Evolutionary conservation across 352 stramenopile species (phyloP), one percentile per base, ranked within the genome.

Genomic region (Detonula confervacea): DNA sequence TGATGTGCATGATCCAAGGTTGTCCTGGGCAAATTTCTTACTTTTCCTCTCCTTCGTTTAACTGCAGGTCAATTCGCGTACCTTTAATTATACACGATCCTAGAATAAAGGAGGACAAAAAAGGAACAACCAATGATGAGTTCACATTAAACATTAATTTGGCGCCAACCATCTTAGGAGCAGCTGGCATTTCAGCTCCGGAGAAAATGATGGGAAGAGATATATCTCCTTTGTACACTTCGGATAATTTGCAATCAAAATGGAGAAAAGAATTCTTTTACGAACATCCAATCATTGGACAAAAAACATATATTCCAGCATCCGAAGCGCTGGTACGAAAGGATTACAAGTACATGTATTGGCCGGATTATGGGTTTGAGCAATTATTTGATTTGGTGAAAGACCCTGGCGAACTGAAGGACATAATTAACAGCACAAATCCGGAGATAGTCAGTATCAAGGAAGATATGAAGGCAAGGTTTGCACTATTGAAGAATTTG

Each of bases 201-300:
- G 29, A 75, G 18, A 54, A 68, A 12, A 91, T 92, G 77, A 81
- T 89, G 62, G 88, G 88, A 18, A 47, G 86, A 57, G 84, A 92
- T 56, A 86, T 93, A 24, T 61, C 83, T 5, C 57, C 87, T 20
- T 69, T 93, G 35, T 93, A 93, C 47, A 42, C 89, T 18, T 56
- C 54, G n/a, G 9, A 35, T 22, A 30, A n/a, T n/a, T n/a, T 47
- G n/a, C 20, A 59, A 25, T 46, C 77, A 22, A 49, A 83, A 62
- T 92, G 89, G 87, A 72, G 89, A 27, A 73, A 83, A 46, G 89
- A 94, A 47, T 92, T 91, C 64, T 94, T 92, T 69, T 94, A 92
- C 57, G 86, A 90, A 44, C 67, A 87, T 72, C 82, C 82, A 1
- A 59, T 74, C 16, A 71, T 80, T 42, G 56, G 27, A 0, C 47